Evolutionary conservation across 352 stramenopile genomes (phyloP).

Genomic region (Globisporangium heterothallicum): DNA sequence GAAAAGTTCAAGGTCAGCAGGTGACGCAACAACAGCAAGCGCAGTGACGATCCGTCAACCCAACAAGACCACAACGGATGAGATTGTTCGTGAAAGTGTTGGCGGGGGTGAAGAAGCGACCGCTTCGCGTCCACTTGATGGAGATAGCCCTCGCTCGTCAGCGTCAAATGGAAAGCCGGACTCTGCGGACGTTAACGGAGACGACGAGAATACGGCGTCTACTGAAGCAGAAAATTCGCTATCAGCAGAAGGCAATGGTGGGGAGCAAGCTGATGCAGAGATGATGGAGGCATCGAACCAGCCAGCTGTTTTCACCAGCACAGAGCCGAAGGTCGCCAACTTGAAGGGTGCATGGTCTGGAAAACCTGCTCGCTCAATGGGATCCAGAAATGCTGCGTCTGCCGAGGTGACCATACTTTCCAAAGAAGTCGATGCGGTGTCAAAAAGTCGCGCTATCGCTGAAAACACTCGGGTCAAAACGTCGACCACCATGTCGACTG

Average conservation of each 20-base stretch:
- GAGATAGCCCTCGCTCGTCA: too few relatives aligned
- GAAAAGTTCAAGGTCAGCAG: too few relatives aligned
- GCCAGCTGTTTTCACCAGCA: too few relatives aligned
- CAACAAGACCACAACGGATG: conserved; percentile 6
- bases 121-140: neutral
- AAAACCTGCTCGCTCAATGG: too few relatives aligned
- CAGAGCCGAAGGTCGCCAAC: too few relatives aligned
- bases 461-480: neutral
- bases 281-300: neutral
- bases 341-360: too few relatives aligned
- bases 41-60: too few relatives aligned
- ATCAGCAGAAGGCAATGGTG: neutral
- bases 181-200: neutral
- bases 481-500: neutral
- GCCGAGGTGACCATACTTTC: too few relatives aligned
- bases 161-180: too few relatives aligned
- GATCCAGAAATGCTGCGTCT: too few relatives aligned
- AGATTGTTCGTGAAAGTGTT: conserved; percentile 63
- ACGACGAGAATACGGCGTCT: conserved; percentile 2
- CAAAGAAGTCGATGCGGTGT: too few relatives aligned
- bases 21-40: too few relatives aligned
- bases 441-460: neutral
- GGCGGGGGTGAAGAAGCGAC: conserved; percentile 6
- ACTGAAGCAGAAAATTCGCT: conserved; percentile 1
- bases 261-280: conserved; percentile 1